Evolutionary conservation across 352 stramenopile genomes (phyloP).

Genomic region (Phytophthora citrophthora): DNA sequence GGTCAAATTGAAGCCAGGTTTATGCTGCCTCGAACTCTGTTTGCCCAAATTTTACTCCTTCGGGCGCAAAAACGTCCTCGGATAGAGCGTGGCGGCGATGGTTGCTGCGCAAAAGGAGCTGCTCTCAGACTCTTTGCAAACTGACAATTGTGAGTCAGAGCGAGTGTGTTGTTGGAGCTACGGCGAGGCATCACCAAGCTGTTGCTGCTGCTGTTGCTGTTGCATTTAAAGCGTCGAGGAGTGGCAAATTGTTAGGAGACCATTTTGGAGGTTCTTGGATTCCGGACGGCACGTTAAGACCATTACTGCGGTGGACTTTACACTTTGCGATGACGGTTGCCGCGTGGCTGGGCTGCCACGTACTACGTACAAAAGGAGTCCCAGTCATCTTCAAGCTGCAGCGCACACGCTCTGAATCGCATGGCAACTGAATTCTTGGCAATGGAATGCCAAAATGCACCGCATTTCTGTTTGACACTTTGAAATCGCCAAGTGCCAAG

Average conservation of each 20-base stretch:
- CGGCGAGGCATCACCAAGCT: slow-evolving; percentile 17
- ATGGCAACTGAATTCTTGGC: background rate
- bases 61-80: slow-evolving; percentile 14
- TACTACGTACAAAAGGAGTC: background rate
- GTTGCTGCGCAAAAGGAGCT: background rate
- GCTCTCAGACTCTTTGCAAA: too few species aligned
- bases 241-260: slow-evolving; percentile 1
- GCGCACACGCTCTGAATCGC: background rate
- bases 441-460: background rate
- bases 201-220: slow-evolving; percentile 15
- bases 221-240: background rate
- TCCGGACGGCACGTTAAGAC: background rate
- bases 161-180: background rate
- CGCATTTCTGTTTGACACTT: background rate
- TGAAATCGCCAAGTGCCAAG: background rate
- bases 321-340: background rate
- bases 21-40: slow-evolving; percentile 1
- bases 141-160: background rate
- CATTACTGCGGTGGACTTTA: slow-evolving; percentile 16
- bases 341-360: too few species aligned
- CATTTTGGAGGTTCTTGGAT: slow-evolving; percentile 2
- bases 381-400: slow-evolving; percentile 1
- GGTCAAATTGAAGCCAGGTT: slow-evolving; percentile 8
- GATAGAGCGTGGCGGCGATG: slow-evolving; percentile 7
- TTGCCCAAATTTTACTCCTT: slow-evolving; percentile 22